These are phyloP conservation scores for Plasmopara muralis DNA, from an alignment of 352 stramenopile genomes.

Conservation along the genomic window DNA sequence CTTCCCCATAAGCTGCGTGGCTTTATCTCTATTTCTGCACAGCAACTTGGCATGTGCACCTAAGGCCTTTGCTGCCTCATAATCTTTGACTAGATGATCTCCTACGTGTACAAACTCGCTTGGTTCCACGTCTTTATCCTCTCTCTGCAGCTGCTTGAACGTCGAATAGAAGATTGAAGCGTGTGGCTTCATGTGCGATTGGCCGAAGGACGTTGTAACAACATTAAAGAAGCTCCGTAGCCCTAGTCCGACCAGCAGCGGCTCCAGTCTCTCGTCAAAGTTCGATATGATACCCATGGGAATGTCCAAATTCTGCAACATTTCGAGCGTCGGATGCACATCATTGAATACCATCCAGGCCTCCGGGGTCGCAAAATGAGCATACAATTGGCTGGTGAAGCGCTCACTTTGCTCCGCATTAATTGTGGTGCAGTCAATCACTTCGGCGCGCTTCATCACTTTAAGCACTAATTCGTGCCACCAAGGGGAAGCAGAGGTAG, in stretches of 20 bases:
- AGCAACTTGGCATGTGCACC: constrained; percentile 43
- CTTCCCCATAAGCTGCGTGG: constrained; percentile 3
- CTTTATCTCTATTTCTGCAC: constrained; percentile 11
- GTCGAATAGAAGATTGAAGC: constrained; percentile 51
- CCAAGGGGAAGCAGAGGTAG: constrained; percentile 37
- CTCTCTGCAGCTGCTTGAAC: constrained; percentile 25
- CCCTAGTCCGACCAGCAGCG: constrained; percentile 33
- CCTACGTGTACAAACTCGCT: constrained; percentile 51
- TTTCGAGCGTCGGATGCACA: constrained; percentile 32
- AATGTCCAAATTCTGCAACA: constrained; percentile 18
- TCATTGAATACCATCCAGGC: constrained; percentile 66
- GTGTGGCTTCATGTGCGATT: constrained; percentile 45
- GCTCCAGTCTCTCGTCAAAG: constrained; percentile 64
- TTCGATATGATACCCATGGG: constrained; percentile 67
- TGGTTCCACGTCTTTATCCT: constrained; percentile 1
- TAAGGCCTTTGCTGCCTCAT: constrained; percentile 30
- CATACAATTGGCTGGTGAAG: constrained; percentile 47
- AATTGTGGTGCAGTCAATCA: constrained; percentile 9
- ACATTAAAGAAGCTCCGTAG: constrained; percentile 45
- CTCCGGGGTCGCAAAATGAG: constrained; percentile 35
- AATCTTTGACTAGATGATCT: constrained; percentile 52
- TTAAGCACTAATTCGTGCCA: constrained; percentile 50
- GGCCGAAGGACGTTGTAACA: constrained; percentile 52
- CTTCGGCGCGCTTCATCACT: constrained; percentile 23
- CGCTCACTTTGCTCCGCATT: constrained; percentile 23